Base-by-base conservation (phyloP, 2,329 filamentous ascomycete species). In the Fusarium azukiicola region DNA sequence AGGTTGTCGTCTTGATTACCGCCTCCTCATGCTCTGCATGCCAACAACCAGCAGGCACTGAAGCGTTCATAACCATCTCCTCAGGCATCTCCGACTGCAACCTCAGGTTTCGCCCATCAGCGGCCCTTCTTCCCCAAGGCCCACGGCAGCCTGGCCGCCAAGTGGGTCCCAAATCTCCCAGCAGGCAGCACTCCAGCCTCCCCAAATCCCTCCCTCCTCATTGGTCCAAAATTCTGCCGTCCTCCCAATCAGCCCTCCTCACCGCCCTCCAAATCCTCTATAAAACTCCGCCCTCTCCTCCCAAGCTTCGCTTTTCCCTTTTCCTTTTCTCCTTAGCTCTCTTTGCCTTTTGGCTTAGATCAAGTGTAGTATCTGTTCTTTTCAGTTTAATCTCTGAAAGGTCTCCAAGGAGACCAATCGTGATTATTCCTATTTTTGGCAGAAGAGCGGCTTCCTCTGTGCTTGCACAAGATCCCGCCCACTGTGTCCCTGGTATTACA, bases 301-400 rank as follows among this genome's bases (percentile, higher is more conserved):
- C 71, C 6, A 14, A 74, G 38, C 70, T 74, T 32, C 27, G 27
- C 27, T 83, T 80, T 81, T 80, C 67, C 80, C 76, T 81, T 76
- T 85, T 80, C 75, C 81, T 82, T 86, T 86, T 79, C 75, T 86
- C 86, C 78, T 85, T 84, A 88, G 87, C 87, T 88, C 87, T 88
- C 87, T 88, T 88, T 88, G 87, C 86, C 90, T 90, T 91, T 91
- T 93, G 92, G 93, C 93, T 96, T 96, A 96, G 95, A 96, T 96
- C 95, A 96, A 96, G 95, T 96, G 95, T 96, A 96, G 95, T 96
- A 96, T 96, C 95, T 96, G 95, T 97, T 97, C 95, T 97, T 96
- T 96, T 96, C 94, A 97, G 96, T 96, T 97, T 97, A 97, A 97
- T 96, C 94, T 95, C 95, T 97, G 95, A 95, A 96, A 96, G 92